Conservation (phyloP, 371 early-diverging fungal species). For the Mucor piriformis region DNA sequence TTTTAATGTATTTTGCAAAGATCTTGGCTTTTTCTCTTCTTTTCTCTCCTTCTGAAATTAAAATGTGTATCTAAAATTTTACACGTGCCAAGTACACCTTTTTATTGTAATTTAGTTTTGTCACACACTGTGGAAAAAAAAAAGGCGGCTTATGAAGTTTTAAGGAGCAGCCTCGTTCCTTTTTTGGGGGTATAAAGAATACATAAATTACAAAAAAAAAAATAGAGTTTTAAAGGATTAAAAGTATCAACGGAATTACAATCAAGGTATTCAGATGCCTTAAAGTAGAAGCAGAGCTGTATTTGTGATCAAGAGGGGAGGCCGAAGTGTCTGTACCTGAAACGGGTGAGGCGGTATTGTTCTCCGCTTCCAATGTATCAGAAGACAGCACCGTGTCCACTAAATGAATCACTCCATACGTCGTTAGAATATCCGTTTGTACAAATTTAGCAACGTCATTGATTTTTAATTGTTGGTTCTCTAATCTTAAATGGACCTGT, state of each 20-base stretch:
- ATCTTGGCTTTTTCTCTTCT: no score
- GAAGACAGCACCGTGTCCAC: constrained; percentile 22
- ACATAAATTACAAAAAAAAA: background rate
- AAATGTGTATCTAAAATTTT: background rate
- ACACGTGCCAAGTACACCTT: background rate
- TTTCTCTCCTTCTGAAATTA: background rate
- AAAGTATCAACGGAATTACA: background rate
- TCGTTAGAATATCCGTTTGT: constrained; percentile 22
- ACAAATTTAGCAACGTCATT: constrained; percentile 11
- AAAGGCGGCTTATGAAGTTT: background rate
- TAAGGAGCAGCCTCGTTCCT: background rate
- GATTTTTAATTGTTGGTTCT: background rate
- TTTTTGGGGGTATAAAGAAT: background rate
- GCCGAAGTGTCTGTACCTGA: background rate
- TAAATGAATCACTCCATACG: constrained; percentile 25
- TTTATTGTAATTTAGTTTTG: no score
- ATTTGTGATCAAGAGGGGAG: background rate
- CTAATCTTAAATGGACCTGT: background rate
- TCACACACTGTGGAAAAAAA: background rate
- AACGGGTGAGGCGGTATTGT: background rate
- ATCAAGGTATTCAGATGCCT: background rate
- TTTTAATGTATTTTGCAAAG: no score
- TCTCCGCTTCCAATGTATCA: background rate
- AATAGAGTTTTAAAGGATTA: background rate
- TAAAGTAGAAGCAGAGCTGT: no score